Percentiles rank a stretch among this genome's conserved stretches.
phyloP scores from a whole-genome alignment of 495 filamentous ascomycete genomes.

The Penicillium silybi region DNA sequence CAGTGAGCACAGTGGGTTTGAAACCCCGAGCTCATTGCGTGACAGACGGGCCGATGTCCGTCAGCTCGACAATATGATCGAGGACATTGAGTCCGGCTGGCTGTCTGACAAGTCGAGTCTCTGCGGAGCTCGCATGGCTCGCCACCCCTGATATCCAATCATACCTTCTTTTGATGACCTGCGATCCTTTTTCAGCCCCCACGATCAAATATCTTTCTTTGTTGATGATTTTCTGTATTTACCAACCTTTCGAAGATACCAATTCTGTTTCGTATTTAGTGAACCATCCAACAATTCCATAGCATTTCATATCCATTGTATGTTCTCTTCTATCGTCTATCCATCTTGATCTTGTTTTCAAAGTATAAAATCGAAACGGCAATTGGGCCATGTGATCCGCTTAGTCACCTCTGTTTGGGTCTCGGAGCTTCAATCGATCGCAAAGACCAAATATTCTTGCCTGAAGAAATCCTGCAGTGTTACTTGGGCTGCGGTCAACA shows the following conservation, averaged over 20 bases:
- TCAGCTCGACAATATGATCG: conserved; percentile 38
- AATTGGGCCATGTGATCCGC: conserved; percentile 3
- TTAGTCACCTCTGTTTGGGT: conserved; percentile 15
- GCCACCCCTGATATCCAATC: conserved; percentile 1
- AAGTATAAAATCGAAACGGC: neutral
- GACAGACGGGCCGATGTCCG: conserved; percentile 23
- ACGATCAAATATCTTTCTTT: conserved; percentile 4
- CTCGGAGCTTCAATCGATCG: neutral
- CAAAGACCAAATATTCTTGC: neutral
- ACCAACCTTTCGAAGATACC: conserved; percentile 27
- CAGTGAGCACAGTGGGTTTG: conserved; percentile 23
- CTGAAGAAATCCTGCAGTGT: neutral
- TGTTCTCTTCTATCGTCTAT: neutral
- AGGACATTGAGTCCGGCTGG: conserved; percentile 37
- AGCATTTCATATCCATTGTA: neutral
- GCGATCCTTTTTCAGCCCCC: neutral
- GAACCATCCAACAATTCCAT: neutral
- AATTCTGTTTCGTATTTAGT: conserved; percentile 13
- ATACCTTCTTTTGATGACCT: conserved; percentile 5
- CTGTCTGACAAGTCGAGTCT: conserved; percentile 32
- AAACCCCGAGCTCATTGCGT: conserved; percentile 12
- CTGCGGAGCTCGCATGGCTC: conserved; percentile 8
- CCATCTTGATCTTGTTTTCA: neutral
- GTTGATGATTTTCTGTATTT: neutral
- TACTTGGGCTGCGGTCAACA: neutral